Evolutionary conservation across 2,329 filamentous ascomycete genomes (phyloP), one percentile per base, ranked within the genome.

Genomic region (Diaporthe ampelina): DNA sequence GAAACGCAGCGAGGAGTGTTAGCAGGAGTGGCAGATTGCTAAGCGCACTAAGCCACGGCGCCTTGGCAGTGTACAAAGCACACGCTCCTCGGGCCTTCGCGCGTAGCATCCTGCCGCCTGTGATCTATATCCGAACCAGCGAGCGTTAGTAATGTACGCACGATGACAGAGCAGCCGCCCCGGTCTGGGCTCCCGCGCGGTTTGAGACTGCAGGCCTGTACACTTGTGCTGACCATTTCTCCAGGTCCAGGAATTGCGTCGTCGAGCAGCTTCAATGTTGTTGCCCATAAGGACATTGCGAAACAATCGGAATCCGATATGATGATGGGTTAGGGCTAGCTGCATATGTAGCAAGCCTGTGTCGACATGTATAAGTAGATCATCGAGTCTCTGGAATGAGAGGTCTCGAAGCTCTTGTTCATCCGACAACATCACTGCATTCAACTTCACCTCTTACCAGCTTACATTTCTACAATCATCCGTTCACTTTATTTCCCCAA

Each of bases 391-490:
- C 65, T 71, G 43, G 45, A 35, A 57, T 45, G 45, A 32, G 35
- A 26, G 69, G 24, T 58, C 56, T 57, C 45, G 65, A 59, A 58
- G 35, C 10, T 37, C 24, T 48, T 61, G 63, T 56, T 54, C 24
- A 70, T 63, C 72, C 57, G 54, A 70, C 72, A 73, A 45, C 54
- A 29, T 10, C 61, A 50, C n/a, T 43, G 45, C 63, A 29, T 29
- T 21, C 48, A 68, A 54, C 9, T 19, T 29, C 29, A 68, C 32
- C 24, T 40, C 21, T 37, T 29, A 40, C 15, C 19, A 24, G 9
- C 19, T 40, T n/a, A 1, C n/a, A 40, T 17, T 10, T 54, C 19
- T 52, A 43, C 63, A 52, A 40, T 26, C 26, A 19, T 13, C 54
- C 26, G 45, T 4, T 21, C 19, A 29, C 9, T 8, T 35, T 21